Evolutionary conservation across 345 rosid genomes (phyloP).

Genomic region (Corchorus capsularis): DNA sequence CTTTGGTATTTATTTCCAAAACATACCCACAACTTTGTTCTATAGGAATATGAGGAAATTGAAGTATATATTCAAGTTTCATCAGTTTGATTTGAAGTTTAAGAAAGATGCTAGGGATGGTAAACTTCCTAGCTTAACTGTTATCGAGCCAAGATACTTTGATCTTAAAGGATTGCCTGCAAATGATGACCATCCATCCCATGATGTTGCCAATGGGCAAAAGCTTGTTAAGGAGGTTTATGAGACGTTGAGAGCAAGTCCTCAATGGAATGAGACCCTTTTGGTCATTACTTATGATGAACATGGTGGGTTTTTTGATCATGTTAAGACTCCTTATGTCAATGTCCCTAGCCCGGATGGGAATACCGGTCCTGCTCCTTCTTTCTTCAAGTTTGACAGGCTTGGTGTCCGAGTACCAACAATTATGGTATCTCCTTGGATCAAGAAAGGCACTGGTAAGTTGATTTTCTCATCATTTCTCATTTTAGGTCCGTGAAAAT

Average conservation of each 20-base stretch:
- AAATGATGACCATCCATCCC: constrained; percentile 95
- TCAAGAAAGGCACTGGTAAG: constrained; percentile 90
- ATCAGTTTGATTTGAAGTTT: constrained; percentile 59
- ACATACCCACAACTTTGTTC: constrained; percentile 81
- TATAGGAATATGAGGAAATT: constrained; percentile 83
- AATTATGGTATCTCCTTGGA: constrained; percentile 95
- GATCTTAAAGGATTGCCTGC: constrained; percentile 74
- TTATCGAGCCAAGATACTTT: constrained; percentile 87
- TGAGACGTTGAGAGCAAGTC: constrained; percentile 80
- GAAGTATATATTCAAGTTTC: constrained; percentile 73
- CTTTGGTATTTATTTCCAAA: constrained; percentile 82
- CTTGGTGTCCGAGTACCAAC: constrained; percentile 94
- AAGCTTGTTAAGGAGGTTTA: constrained; percentile 84
- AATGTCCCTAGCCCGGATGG: constrained; percentile 91
- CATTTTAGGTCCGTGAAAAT: not conserved
- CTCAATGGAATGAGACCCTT: constrained; percentile 94
- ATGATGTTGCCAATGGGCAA: constrained; percentile 87
- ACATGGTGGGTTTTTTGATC: constrained; percentile 95
- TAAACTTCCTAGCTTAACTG: constrained; percentile 69
- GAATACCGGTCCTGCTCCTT: constrained; percentile 89
- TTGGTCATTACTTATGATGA: constrained; percentile 89
- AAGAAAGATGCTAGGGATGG: constrained; percentile 76
- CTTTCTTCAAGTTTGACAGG: constrained; percentile 87
- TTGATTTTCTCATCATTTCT: not conserved
- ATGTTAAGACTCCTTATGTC: constrained; percentile 78